phyloP scores from a whole-genome alignment of 2,329 filamentous ascomycete genomes.

The Elsinoe batatas region DNA sequence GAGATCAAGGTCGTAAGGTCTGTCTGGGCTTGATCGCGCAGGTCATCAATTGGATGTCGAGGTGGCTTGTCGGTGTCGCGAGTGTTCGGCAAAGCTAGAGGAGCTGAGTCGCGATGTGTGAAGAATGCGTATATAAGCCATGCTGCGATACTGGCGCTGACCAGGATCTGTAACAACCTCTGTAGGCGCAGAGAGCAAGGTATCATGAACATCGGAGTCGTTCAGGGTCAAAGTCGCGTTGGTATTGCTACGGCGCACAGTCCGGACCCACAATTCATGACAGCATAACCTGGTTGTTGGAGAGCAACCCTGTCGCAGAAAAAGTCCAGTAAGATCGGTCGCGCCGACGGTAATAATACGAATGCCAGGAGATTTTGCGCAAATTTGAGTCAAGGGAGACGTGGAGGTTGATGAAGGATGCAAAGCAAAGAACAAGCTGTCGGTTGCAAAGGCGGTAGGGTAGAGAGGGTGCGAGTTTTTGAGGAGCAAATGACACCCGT shows the following conservation, averaged over 20 bases:
- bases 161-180: conserved; percentile 6
- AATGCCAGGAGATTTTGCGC: too few relatives aligned
- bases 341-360: background rate
- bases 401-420: background rate
- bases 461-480: background rate
- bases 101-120: background rate
- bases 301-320: background rate
- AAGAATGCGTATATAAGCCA: background rate
- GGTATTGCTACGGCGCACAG: background rate
- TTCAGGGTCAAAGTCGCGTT: conserved; percentile 10
- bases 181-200: background rate
- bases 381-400: background rate
- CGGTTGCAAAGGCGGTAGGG: background rate
- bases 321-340: background rate
- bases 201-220: conserved; percentile 12
- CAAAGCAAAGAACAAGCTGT: background rate
- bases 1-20: conserved; percentile 25
- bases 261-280: conserved; percentile 10
- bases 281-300: conserved; percentile 1
- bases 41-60: conserved; percentile 31
- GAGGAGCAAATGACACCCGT: conserved; percentile 2
- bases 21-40: conserved; percentile 28
- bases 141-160: background rate
- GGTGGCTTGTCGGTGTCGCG: conserved; percentile 8
- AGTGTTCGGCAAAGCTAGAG: conserved; percentile 18